Base-by-base conservation (phyloP, 2,329 filamentous ascomycete genomes). In the Mollisiaceae sp. region DNA sequence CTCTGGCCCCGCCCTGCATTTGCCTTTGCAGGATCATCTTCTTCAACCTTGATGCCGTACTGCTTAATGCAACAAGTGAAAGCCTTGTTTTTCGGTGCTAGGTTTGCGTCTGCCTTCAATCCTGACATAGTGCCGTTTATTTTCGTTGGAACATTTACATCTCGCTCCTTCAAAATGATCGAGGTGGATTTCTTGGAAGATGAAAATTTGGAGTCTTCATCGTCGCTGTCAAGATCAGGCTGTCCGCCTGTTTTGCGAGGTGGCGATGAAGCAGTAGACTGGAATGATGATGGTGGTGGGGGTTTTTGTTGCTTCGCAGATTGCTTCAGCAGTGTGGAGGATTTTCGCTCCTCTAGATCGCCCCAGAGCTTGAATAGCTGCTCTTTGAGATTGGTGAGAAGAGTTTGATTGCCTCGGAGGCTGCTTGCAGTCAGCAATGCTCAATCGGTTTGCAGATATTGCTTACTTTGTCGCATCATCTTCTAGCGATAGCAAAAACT, bases 291-390 rank as follows among this genome's bases (percentile, higher is more conserved):
- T 18, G 62, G 45, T 41, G 65, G 59, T 18, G 41, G n/a, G n/a
- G 54, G 50, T 35, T 63, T 60, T 22, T 18, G 36, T 35, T 5
- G 22, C 4, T 50, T 60, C 24, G 45, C n/a, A 22, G 62, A 52
- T 50, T 59, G 64, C 22, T 36, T 77, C 65, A 72, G 66, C 22
- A 77, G 70, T 1, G 76, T 71, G n/a, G 71, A 75, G 1, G 73
- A 72, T 74, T 91, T 92, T 57, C 80, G 77, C 75, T 97, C 92
- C 74, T 94, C 89, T 1, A 97, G 81, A 67, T 97, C 86, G 1
- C 94, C 94, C 94, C 94, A 98, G 1, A 97, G 81, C 41, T 87
- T 80, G 75, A 90, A 94, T 63, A 97, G 81, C 71, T 85, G 89
- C 70, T 96, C 86, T 59, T 86, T 85, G 4, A 97, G 78, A 8